Base-by-base conservation (phyloP, 352 stramenopile species). In the Pythium diclinum region DNA sequence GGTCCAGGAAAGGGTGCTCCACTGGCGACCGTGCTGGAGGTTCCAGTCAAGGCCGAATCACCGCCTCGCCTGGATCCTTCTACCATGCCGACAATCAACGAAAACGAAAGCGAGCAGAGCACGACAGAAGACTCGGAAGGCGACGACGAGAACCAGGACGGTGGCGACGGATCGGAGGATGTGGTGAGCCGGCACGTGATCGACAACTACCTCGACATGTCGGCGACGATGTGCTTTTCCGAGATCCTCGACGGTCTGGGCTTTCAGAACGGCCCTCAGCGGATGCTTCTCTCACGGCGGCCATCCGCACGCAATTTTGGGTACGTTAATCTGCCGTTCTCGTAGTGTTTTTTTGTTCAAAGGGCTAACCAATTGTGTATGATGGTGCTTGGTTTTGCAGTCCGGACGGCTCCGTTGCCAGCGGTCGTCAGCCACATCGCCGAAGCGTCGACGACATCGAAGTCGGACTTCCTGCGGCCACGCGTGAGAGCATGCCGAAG, bases 181-280 rank as follows among this genome's bases (percentile, higher is more conserved):
- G 64, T 83, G 25, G 80, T 86, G 46, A 91, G 82, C 72, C 83
- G 81, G 33, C 81, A 91, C 33, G 85, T 77, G 19, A 94, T 94
- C 52, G 85, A 92, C 65, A 94, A 94, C 71, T 94, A 91, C 59
- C 68, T 94, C 42, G 81, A 94, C 52, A 92, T 94, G 81, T 92
- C 83, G 2, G 76, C 85, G 16, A 90, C 78, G 34, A 79, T 88
- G 60, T 79, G 81, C 54, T 72, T 94, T 8, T 88, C 76, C 0
- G 81, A 92, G 55, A 82, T 92, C 47, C 47, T 90, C 14, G 79
- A 74, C 16, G 77, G 76, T 1, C 65, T 94, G 11, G 81, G 83
- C 23, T 88, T 89, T 44, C 72, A 81, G 47, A 73, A 75, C 4
- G 71, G 77, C 6, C 74, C 79, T 21, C 78, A 87, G 21, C 75